These are phyloP conservation scores for Pseudogymnoascus sp. DNA, from an alignment of 2,329 filamentous ascomycete genomes.

Conservation along the genomic window DNA sequence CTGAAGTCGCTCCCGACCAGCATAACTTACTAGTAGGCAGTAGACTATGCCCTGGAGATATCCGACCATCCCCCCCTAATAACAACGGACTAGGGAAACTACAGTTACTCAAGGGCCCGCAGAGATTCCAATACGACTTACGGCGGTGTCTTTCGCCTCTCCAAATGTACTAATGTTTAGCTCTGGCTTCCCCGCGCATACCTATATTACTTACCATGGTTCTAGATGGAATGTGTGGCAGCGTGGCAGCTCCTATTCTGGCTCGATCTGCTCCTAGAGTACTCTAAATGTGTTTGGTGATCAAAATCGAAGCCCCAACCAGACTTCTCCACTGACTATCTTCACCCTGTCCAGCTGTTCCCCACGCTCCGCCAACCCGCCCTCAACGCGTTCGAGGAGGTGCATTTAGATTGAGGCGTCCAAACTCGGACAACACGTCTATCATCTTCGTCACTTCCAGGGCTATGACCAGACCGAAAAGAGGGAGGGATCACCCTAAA, in stretches of 20 bases:
- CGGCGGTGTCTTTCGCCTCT: not conserved
- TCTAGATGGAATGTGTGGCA: not conserved
- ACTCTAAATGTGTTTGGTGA: not conserved
- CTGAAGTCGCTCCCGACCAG: not conserved
- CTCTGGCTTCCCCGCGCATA: not conserved
- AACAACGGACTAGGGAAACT: not conserved
- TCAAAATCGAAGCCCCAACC: not conserved
- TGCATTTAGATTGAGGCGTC: not conserved
- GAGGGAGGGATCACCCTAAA: not conserved
- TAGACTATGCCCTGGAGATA: not conserved
- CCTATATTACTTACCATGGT: not conserved
- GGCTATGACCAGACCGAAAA: not conserved
- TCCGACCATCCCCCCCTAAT: not conserved
- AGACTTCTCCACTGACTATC: not conserved
- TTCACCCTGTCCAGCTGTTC: not conserved
- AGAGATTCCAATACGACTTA: not conserved
- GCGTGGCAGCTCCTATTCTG: not conserved
- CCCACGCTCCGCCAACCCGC: not conserved
- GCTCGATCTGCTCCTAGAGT: not conserved
- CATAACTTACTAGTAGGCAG: not conserved
- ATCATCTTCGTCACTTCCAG: not conserved
- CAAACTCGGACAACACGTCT: not conserved
- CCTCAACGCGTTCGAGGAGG: not conserved
- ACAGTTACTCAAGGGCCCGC: not conserved
- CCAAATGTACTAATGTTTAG: not conserved